Conservation (phyloP, 129 eudicot genomes). For the Flaveria robusta region DNA sequence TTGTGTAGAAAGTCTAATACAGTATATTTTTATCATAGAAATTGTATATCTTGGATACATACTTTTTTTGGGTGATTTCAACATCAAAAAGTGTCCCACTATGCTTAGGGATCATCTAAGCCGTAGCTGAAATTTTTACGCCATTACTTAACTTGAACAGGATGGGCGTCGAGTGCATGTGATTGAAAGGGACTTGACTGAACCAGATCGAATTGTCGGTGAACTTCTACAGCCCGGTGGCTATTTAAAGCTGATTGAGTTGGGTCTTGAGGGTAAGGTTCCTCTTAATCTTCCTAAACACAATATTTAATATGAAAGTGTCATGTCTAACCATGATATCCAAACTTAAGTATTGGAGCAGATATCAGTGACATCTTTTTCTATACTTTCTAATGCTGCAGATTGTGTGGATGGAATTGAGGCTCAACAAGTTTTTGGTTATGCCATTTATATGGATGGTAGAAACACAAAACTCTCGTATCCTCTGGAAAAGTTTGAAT, state of each 20-base stretch:
- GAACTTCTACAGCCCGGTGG: conserved; percentile 91
- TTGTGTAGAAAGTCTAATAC: neutral
- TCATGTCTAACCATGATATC: neutral
- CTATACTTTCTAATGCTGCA: conserved; percentile 22
- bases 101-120: neutral
- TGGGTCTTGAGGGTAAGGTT: conserved; percentile 72
- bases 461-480: conserved; percentile 49
- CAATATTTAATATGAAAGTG: neutral
- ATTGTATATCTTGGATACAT: neutral
- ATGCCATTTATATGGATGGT: conserved; percentile 60
- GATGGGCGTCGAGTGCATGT: conserved; percentile 77
- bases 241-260: conserved; percentile 67
- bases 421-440: conserved; percentile 56
- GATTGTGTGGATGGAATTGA: conserved; percentile 59
- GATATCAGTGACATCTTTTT: neutral
- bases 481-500: conserved; percentile 49
- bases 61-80: neutral
- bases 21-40: neutral
- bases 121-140: neutral
- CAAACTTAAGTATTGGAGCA: conserved; percentile 3
- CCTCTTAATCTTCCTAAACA: neutral
- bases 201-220: conserved; percentile 77
- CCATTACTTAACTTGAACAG: conserved; percentile 37
- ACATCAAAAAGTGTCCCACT: neutral
- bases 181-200: conserved; percentile 74